Base-by-base conservation (phyloP, 2,329 filamentous ascomycete species). In the Sporothrix globosa region DNA sequence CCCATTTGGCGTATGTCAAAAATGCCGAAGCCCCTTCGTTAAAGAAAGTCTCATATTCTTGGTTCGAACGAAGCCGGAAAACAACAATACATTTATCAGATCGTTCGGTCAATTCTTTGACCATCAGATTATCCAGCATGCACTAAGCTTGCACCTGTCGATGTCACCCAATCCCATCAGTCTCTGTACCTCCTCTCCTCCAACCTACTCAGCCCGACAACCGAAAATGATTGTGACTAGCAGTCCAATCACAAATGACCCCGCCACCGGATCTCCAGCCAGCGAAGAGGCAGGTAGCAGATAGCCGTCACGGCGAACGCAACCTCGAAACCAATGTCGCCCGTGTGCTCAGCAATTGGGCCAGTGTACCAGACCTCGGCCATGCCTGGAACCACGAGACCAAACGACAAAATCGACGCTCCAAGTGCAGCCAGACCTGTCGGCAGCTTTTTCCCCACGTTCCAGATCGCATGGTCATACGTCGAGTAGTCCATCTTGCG, bases 321-420 rank as follows among this genome's bases (percentile, higher is more conserved):
- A 76, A 88, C 79, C 80, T 91, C 88, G 70, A 91, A 90, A 0
- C 88, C 89, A 76, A 91, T 86, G 73, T 91, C 88, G 0, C 88
- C 88, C 13, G 87, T 88, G 48, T 75, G 83, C 77, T 82, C 78
- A 0, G 87, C 88, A 74, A 90, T 85, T 0, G 87, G 87, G 0
- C 88, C 88, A 10, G 82, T 85, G 75, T 84, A 90, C 87, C 87
- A 90, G 4, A 83, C 84, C 77, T 88, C 85, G 11, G 81, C 82
- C 84, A 90, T 89, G 44, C 84, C 85, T 0, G 88, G 87, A 7
- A 90, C 80, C 1, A 89, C 82, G 10, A 89, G 76, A 1, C 77
- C 83, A 70, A 85, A 82, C 66, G 80, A 82, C n/a, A 83, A 74
- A 2, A 83, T 53, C 2, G 80, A 85, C 2, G 84, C 82, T 2